phyloP scores from a whole-genome alignment of 2,329 filamentous ascomycete species.

The Phaeosphaeriaceae sp. region DNA sequence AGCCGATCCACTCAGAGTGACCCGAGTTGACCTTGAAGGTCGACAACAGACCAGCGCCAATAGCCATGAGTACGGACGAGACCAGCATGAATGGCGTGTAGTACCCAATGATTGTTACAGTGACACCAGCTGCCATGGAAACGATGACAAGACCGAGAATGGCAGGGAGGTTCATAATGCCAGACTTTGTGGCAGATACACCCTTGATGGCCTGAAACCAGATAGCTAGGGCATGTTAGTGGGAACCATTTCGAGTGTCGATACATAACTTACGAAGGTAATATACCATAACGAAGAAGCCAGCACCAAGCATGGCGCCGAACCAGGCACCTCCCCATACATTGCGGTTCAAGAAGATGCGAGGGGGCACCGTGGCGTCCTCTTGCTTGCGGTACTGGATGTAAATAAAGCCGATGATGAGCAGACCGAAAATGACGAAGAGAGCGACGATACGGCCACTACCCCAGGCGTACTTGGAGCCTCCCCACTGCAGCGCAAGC shows the following conservation, averaged over 20 bases:
- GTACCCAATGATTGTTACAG: slow-evolving; percentile 54
- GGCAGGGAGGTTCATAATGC: slow-evolving; percentile 57
- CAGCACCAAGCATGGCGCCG: slow-evolving; percentile 50
- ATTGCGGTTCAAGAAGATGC: slow-evolving; percentile 55
- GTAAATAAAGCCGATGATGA: slow-evolving; percentile 50
- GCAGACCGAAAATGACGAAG: slow-evolving; percentile 54
- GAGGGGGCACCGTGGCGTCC: slow-evolving; percentile 55
- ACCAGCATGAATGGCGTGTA: slow-evolving; percentile 59
- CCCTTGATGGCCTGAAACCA: slow-evolving; percentile 61
- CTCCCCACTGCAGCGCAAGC: slow-evolving; percentile 60
- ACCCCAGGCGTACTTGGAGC: slow-evolving; percentile 55
- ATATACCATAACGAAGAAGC: slow-evolving; percentile 55
- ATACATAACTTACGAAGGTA: slow-evolving; percentile 38
- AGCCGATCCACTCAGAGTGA: slow-evolving; percentile 48
- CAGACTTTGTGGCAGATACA: slow-evolving; percentile 53
- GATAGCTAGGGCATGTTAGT: slow-evolving; percentile 30
- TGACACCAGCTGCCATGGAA: slow-evolving; percentile 49
- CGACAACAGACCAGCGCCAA: slow-evolving; percentile 55
- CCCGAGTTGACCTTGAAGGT: slow-evolving; percentile 51
- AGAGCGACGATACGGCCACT: slow-evolving; percentile 55
- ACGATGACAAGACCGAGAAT: slow-evolving; percentile 55
- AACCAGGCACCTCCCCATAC: slow-evolving; percentile 53
- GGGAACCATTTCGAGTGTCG: background rate
- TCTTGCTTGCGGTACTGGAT: slow-evolving; percentile 55
- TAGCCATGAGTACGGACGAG: slow-evolving; percentile 51